Conservation (phyloP, 768 basidiomycete genomes). For the Mycena belliarum region DNA sequence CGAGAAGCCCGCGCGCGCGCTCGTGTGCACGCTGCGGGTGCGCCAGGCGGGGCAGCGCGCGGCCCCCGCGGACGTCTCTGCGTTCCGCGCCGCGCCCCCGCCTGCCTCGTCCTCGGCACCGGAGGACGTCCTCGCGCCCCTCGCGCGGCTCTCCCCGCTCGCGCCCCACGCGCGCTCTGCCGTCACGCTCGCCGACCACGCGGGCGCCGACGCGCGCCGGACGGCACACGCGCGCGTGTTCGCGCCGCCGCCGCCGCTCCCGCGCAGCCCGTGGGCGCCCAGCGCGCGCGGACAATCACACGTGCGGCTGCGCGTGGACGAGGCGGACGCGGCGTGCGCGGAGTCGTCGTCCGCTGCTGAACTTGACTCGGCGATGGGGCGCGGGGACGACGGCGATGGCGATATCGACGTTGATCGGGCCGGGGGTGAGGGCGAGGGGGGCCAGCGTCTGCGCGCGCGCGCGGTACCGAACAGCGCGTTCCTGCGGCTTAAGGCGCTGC, state of each 20-base stretch:
- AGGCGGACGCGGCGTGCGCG: not conserved
- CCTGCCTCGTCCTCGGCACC: not conserved
- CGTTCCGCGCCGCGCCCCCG: not conserved
- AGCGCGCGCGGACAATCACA: not conserved
- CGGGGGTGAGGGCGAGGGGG: not conserved
- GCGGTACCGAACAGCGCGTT: constrained; percentile 23
- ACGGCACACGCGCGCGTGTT: constrained; percentile 12
- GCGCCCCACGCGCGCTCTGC: too few relatives aligned
- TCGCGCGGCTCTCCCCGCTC: constrained; percentile 10
- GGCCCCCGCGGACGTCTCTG: not conserved
- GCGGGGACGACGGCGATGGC: too few relatives aligned
- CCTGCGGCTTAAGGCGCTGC: constrained; percentile 20
- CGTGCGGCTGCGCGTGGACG: not conserved
- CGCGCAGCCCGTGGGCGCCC: constrained; percentile 15
- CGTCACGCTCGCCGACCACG: too few relatives aligned
- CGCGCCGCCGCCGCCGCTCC: constrained; percentile 6
- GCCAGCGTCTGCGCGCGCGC: constrained; percentile 10
- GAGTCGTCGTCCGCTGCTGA: too few relatives aligned
- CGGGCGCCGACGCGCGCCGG: constrained; percentile 2
- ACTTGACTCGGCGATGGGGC: too few relatives aligned
- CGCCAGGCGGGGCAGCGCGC: not conserved
- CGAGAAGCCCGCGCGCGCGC: not conserved
- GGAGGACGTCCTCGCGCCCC: constrained; percentile 3
- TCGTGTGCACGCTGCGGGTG: not conserved
- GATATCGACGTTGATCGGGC: too few relatives aligned